Evolutionary conservation across 1,139 yeast species (phyloP).

Genomic region (Yarrowia galli): DNA sequence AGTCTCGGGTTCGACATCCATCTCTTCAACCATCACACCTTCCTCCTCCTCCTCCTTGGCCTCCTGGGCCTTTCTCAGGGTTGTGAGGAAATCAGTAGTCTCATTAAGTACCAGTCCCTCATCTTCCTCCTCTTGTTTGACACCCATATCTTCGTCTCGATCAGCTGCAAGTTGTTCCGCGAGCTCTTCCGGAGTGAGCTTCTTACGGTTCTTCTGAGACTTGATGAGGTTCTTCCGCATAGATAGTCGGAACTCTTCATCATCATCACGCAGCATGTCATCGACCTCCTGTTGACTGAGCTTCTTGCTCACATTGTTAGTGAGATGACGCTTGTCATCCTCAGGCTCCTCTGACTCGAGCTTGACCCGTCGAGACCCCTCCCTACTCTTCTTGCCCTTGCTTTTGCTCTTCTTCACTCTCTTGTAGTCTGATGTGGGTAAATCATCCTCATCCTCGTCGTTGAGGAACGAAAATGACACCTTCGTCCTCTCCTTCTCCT

Average conservation of each 20-base stretch:
- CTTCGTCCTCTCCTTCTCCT: conserved; percentile 46
- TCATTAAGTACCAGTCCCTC: conserved; percentile 61
- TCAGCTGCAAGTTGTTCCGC: conserved; percentile 57
- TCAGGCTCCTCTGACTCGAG: conserved; percentile 40
- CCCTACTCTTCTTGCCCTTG: conserved; percentile 61
- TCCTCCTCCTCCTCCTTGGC: conserved; percentile 40
- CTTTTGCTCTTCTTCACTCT: conserved; percentile 56
- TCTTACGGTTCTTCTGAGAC: conserved; percentile 49
- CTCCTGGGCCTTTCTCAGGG: conserved; percentile 46
- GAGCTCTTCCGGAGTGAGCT: conserved; percentile 48
- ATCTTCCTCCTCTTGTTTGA: conserved; percentile 22
- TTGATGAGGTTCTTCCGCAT: conserved; percentile 55
- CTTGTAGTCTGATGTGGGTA: conserved; percentile 46
- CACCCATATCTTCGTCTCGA: conserved; percentile 50
- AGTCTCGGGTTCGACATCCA: conserved; percentile 10
- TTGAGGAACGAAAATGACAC: conserved; percentile 45
- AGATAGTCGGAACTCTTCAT: conserved; percentile 58
- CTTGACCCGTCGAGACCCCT: conserved; percentile 46
- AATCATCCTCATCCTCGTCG: conserved; percentile 47
- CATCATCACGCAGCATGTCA: conserved; percentile 50
- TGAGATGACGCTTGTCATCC: conserved; percentile 43
- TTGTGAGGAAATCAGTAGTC: conserved; percentile 63
- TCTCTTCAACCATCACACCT: conserved; percentile 39
- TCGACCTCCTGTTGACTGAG: conserved; percentile 43
- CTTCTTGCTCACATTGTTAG: conserved; percentile 44